phyloP scores from a whole-genome alignment of 2,329 filamentous ascomycete species.

The Sarocladiaceae sp. region DNA sequence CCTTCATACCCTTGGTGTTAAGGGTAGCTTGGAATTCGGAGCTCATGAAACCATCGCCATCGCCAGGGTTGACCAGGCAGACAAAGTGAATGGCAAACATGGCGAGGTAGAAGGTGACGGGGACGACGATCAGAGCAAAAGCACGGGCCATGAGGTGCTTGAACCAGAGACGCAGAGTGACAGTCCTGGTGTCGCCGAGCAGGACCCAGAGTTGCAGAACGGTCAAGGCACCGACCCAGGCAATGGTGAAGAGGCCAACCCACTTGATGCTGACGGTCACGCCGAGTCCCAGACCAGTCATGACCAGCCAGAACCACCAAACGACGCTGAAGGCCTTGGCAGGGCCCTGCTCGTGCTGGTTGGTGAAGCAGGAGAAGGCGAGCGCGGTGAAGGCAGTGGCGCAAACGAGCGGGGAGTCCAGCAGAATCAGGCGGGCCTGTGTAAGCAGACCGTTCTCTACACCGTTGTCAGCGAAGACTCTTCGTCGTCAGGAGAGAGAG shows the following conservation, averaged over 20 bases:
- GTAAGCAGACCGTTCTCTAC: constrained; percentile 91
- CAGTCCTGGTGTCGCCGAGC: constrained; percentile 79
- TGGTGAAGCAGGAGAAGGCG: constrained; percentile 87
- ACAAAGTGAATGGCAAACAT: constrained; percentile 98
- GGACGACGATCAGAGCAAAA: constrained; percentile 89
- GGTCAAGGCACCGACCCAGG: constrained; percentile 91
- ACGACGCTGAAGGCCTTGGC: constrained; percentile 77
- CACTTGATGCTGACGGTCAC: constrained; percentile 95
- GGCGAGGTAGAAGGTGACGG: constrained; percentile 82
- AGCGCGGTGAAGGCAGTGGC: constrained; percentile 89
- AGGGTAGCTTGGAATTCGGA: constrained; percentile 97
- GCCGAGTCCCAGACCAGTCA: constrained; percentile 81
- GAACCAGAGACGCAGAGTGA: constrained; percentile 78
- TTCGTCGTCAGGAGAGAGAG: neutral
- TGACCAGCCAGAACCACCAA: constrained; percentile 97
- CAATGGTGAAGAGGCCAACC: constrained; percentile 98
- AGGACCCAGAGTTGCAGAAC: constrained; percentile 91
- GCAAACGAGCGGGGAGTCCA: constrained; percentile 90
- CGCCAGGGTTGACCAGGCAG: constrained; percentile 87
- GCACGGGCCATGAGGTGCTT: constrained; percentile 90
- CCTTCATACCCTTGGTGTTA: constrained; percentile 94
- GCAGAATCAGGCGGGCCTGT: constrained; percentile 88
- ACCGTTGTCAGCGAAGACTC: constrained; percentile 19
- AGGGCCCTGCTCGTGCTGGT: constrained; percentile 92
- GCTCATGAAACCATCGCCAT: constrained; percentile 99